These are phyloP conservation scores for Limnanthes douglasii DNA, from an alignment of 345 rosid species.

Conservation along the genomic window DNA sequence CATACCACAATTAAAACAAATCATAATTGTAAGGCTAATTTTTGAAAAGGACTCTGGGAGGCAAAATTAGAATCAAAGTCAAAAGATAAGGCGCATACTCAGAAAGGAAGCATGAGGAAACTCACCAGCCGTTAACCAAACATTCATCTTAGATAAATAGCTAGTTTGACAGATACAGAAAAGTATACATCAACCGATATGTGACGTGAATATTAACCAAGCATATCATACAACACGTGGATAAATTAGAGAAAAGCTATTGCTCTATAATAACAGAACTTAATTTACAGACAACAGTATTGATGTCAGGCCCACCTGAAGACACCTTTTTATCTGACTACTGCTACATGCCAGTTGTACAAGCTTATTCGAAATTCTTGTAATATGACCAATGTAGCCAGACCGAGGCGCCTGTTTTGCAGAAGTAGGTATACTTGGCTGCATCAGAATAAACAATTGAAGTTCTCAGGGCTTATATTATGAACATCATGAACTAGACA, in stretches of 20 bases:
- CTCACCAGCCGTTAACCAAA: too few relatives aligned
- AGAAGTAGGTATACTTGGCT: slow-evolving; percentile 67
- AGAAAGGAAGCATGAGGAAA: background rate
- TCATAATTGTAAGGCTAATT: too few relatives aligned
- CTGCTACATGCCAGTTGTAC: slow-evolving; percentile 56
- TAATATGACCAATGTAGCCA: slow-evolving; percentile 88
- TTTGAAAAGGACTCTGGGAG: too few relatives aligned
- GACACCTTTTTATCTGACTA: slow-evolving; percentile 33
- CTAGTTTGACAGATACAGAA: too few relatives aligned
- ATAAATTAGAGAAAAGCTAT: too few relatives aligned
- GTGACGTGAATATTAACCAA: too few relatives aligned
- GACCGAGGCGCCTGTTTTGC: slow-evolving; percentile 66
- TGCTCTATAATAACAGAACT: background rate
- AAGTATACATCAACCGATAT: too few relatives aligned
- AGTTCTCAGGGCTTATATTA: background rate
- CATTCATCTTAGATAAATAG: too few relatives aligned
- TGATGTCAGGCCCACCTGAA: slow-evolving; percentile 43
- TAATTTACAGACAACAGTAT: slow-evolving; percentile 2
- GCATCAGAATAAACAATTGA: slow-evolving; percentile 13
- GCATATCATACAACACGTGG: too few relatives aligned
- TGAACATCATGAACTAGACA: background rate
- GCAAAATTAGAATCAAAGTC: too few relatives aligned
- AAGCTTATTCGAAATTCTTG: slow-evolving; percentile 74
- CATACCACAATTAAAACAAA: too few relatives aligned
- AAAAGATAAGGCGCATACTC: too few relatives aligned